phyloP scores from a whole-genome alignment of 768 basidiomycete species.

The Hypholoma sublateritium region DNA sequence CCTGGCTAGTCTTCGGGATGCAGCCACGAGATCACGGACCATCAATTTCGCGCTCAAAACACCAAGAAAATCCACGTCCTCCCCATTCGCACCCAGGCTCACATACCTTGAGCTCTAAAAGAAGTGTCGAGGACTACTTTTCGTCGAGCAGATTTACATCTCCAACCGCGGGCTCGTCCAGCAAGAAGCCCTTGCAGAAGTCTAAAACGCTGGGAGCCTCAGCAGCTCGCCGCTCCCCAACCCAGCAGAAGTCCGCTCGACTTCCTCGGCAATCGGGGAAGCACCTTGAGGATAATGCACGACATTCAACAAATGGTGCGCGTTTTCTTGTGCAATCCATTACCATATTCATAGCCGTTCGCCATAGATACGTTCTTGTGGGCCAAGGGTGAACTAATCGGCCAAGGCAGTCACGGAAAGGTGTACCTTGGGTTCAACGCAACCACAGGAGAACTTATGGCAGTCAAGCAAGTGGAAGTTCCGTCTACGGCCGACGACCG shows the following conservation, averaged over 20 bases:
- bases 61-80: neutral
- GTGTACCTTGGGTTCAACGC: conserved; percentile 93
- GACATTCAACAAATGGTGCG: neutral
- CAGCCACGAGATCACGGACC: neutral
- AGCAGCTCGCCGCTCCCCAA: neutral
- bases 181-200: neutral
- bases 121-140: conserved; percentile 3
- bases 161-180: neutral
- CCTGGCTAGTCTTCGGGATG: neutral
- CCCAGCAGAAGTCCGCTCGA: too few relatives aligned
- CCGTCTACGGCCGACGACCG: conserved; percentile 74
- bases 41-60: neutral
- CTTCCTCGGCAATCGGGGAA: neutral
- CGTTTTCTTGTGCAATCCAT: neutral
- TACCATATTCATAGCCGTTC: neutral
- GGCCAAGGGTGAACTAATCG: conserved; percentile 91
- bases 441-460: conserved; percentile 89
- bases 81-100: neutral
- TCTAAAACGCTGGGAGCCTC: neutral
- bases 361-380: conserved; percentile 73
- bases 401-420: conserved; percentile 89
- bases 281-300: neutral
- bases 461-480: conserved; percentile 94
- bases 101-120: neutral
- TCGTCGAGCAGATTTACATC: neutral